A percentile compares a stretch with the other conserved stretches of the same genome.
Evolutionary conservation across 1,284 basidiomycete genomes (phyloP).

Genomic region (Xanthoconium separans): DNA sequence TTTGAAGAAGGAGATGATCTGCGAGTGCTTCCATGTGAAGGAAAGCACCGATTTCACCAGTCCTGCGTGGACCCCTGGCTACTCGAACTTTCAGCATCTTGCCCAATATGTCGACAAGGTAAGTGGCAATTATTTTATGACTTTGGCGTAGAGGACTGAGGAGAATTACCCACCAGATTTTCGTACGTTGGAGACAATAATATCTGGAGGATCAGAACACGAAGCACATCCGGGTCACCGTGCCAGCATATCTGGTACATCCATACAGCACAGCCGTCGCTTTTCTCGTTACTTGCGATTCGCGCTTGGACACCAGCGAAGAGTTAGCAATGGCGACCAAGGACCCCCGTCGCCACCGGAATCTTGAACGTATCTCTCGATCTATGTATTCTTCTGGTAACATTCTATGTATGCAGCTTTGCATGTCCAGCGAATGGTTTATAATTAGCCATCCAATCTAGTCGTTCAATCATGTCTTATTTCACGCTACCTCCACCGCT

Average conservation of each 20-base stretch:
- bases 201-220: slow-evolving; percentile 37
- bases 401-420: neutral
- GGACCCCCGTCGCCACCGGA: slow-evolving; percentile 16
- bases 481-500: no score
- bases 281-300: slow-evolving; percentile 70
- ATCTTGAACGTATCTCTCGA: slow-evolving; percentile 3
- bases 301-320: slow-evolving; percentile 46
- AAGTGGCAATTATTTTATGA: slow-evolving; percentile 5
- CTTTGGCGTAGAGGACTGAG: neutral
- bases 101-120: slow-evolving; percentile 91
- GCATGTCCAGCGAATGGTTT: neutral
- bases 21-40: slow-evolving; percentile 85
- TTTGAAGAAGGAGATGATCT: slow-evolving; percentile 92
- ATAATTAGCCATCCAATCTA: neutral
- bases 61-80: slow-evolving; percentile 85
- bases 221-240: slow-evolving; percentile 23
- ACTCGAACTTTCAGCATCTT: slow-evolving; percentile 84
- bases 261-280: slow-evolving; percentile 43
- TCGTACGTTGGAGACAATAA: slow-evolving; percentile 47
- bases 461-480: neutral
- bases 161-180: slow-evolving; percentile 39
- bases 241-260: slow-evolving; percentile 21
- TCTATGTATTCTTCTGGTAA: neutral
- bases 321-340: slow-evolving; percentile 28
- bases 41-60: slow-evolving; percentile 85